Evolutionary conservation across 192 early-diverging fungal species (phyloP).

Genomic region (Coemansia sp.): DNA sequence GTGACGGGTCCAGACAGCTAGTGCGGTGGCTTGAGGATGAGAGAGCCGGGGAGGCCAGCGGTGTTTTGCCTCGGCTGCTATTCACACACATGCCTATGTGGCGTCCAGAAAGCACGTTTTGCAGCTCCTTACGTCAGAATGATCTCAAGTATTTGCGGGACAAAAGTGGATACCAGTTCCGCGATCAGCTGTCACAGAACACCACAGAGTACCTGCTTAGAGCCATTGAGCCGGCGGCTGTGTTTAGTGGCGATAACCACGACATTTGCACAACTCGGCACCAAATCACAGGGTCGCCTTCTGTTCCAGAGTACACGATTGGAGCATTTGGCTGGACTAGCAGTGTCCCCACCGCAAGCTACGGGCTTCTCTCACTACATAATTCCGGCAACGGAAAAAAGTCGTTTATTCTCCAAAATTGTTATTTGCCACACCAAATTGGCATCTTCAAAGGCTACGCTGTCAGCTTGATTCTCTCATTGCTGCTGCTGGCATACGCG

Average conservation of each 20-base stretch:
- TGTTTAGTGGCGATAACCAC: conserved; percentile 94
- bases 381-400: neutral
- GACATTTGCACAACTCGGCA: conserved; percentile 79
- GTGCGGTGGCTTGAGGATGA: conserved; percentile 13
- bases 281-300: neutral
- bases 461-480: conserved; percentile 13
- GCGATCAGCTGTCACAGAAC: conserved; percentile 69
- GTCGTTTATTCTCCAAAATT: conserved; percentile 54
- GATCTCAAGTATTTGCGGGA: conserved; percentile 51
- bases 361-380: conserved; percentile 56
- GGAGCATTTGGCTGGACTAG: conserved; percentile 65
- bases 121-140: conserved; percentile 66
- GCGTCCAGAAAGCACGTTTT: conserved; percentile 63
- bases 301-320: conserved; percentile 57
- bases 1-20: conserved; percentile 11
- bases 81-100: conserved; percentile 87
- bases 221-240: conserved; percentile 60
- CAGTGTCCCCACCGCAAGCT: conserved; percentile 58
- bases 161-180: conserved; percentile 81
- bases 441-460: conserved; percentile 55
- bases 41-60: conserved; percentile 10
- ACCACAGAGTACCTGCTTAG: conserved; percentile 62
- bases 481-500: conserved; percentile 1
- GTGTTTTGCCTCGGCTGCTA: conserved; percentile 55
- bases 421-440: conserved; percentile 69